A percentile compares a stretch with the other conserved stretches of the same genome.
Evolutionary conservation across 1,139 yeast species (phyloP).

Genomic region (Geotrichum klebahnii): DNA sequence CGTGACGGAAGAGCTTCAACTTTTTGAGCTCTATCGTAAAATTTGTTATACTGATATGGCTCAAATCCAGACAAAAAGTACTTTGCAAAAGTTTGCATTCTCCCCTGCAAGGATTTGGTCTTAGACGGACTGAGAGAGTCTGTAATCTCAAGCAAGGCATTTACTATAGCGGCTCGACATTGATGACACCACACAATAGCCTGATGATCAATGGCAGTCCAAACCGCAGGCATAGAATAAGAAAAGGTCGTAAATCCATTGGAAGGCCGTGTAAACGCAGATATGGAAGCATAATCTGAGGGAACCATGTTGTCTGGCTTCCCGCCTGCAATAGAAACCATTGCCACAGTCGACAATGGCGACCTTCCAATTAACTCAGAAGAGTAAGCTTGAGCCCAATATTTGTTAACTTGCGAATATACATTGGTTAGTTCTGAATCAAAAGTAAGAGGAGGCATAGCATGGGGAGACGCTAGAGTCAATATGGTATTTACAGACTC

Average conservation of each 20-base stretch:
- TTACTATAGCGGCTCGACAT: conserved; percentile 60
- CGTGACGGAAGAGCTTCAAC: background rate
- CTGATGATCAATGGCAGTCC: conserved; percentile 93
- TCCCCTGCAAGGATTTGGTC: conserved; percentile 48
- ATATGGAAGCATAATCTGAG: conserved; percentile 83
- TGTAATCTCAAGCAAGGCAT: conserved; percentile 55
- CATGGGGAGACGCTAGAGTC: conserved; percentile 90
- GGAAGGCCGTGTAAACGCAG: conserved; percentile 61
- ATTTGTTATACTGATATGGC: conserved; percentile 19
- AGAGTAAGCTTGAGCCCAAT: conserved; percentile 69
- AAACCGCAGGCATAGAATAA: conserved; percentile 82
- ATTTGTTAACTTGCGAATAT: conserved; percentile 69
- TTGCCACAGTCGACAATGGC: conserved; percentile 37
- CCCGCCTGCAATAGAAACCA: conserved; percentile 87
- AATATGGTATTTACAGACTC: conserved; percentile 77
- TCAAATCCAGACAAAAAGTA: conserved; percentile 59
- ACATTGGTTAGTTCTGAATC: conserved; percentile 80
- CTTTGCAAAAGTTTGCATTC: conserved; percentile 55
- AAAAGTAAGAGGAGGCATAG: conserved; percentile 90
- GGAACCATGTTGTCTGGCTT: conserved; percentile 76
- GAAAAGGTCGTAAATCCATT: conserved; percentile 84
- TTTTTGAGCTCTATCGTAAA: background rate
- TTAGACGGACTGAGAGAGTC: conserved; percentile 51
- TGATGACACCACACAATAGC: conserved; percentile 98
- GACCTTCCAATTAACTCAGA: conserved; percentile 27